Base-by-base conservation (phyloP, 1,139 yeast genomes). In the Yamadazyma aaseri region DNA sequence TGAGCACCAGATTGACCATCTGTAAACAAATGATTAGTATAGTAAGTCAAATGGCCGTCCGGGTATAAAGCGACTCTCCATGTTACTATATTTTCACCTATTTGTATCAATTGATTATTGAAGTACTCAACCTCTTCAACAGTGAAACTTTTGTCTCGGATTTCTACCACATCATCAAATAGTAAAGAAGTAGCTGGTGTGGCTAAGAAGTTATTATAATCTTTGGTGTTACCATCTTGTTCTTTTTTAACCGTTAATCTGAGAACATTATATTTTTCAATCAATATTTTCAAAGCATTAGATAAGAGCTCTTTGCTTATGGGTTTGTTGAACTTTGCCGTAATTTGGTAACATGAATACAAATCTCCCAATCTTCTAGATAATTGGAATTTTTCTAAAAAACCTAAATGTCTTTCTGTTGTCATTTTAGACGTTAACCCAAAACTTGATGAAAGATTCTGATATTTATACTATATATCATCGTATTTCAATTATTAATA, bases 1-100 rank as follows among this genome's bases (percentile, higher is more conserved):
- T 49, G 46, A 8, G 50, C 44, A 1, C 56, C 66, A 2, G 67
- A 49, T 11, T 47, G 50, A 3, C 73, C 74, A 43, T 68, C 73
- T 22, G 53, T 55, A 7, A 60, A 42, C 1, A 56, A 28, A 43
- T 68, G 74, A 41, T 65, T 65, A 36, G 57, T 56, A 10, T 46
- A 47, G 21, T 58, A 55, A 1, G 61, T 38, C 4, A 63, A 24
- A 24, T 56, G 46, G 9, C 39, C 36, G 10, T 44, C 44, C 24
- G 50, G 45, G 34, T 46, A 47, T 1, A 63, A 51, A 5, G 50
- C 32, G 4, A 64, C 31, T 29, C 48, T 46, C 70, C 71, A 65
- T 14, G 58, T 42, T 3, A 69, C 67, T 13, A 41, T 34, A 2
- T 41, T 24, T 28, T 28, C 51, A 44, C 14, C 53, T 26, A 11